These are phyloP conservation scores for Cladophialophora exuberans DNA, from an alignment of 2,329 filamentous ascomycete species.

Conservation along the genomic window DNA sequence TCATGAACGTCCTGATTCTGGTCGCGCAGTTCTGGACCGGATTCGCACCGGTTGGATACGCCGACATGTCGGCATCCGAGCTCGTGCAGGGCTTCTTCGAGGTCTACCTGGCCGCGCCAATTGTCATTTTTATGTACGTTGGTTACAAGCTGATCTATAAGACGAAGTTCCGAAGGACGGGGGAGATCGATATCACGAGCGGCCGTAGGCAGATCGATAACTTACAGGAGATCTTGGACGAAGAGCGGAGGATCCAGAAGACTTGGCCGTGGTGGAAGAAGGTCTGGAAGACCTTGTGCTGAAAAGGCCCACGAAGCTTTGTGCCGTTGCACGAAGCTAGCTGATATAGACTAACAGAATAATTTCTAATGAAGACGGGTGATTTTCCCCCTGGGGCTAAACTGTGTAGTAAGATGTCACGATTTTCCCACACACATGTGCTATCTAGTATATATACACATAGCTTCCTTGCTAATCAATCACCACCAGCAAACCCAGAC, in stretches of 20 bases:
- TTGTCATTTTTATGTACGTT: slow-evolving; percentile 59
- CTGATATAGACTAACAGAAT: no score
- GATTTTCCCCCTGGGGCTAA: no score
- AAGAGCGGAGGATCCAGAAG: slow-evolving; percentile 75
- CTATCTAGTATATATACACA: no score
- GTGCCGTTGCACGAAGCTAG: no score
- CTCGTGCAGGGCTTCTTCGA: slow-evolving; percentile 36
- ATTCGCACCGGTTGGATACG: slow-evolving; percentile 35
- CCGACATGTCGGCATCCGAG: slow-evolving; percentile 31
- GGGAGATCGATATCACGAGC: slow-evolving; percentile 84
- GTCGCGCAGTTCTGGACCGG: slow-evolving; percentile 53
- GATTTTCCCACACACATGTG: no score
- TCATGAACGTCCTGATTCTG: slow-evolving; percentile 58
- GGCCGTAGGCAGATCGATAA: slow-evolving; percentile 79
- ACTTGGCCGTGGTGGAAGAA: slow-evolving; percentile 77
- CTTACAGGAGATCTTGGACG: slow-evolving; percentile 73
- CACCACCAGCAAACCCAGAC: no score
- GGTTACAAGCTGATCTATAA: slow-evolving; percentile 74
- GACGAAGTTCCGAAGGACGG: slow-evolving; percentile 68
- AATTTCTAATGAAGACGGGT: no score
- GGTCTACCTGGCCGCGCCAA: slow-evolving; percentile 36
- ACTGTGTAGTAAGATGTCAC: no score
- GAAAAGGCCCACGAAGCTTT: no score
- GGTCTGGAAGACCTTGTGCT: slow-evolving; percentile 74
- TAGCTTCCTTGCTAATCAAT: no score